A percentile compares a stretch with the other conserved stretches of the same genome.
These are phyloP conservation scores for Leptographium lundbergii DNA, from an alignment of 2,329 filamentous ascomycete genomes.

Conservation along the genomic window DNA sequence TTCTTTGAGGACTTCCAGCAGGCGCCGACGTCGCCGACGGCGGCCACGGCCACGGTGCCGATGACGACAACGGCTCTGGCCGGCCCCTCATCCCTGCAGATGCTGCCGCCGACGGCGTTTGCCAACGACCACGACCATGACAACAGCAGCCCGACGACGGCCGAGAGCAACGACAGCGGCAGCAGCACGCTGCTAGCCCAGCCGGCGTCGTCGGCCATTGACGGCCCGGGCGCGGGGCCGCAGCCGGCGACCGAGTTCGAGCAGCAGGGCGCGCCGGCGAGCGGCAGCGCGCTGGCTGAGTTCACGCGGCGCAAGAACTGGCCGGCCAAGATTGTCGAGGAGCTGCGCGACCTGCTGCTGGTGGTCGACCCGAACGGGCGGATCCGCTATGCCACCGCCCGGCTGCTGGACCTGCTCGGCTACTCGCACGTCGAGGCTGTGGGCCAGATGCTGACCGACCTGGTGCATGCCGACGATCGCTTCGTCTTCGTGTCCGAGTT, in stretches of 20 bases:
- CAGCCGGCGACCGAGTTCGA: conserved; percentile 19
- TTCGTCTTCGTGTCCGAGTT: conserved; percentile 74
- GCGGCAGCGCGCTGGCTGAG: conserved; percentile 37
- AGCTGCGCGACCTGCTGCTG: conserved; percentile 78
- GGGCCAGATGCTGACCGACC: conserved; percentile 65
- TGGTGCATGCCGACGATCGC: conserved; percentile 76
- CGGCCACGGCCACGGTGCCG: background rate
- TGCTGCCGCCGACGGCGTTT: background rate
- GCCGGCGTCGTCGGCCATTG: no score
- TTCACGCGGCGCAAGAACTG: conserved; percentile 58
- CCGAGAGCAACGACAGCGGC: background rate
- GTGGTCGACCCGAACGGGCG: conserved; percentile 76
- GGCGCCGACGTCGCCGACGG: background rate
- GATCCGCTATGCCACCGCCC: conserved; percentile 77
- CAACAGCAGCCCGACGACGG: background rate
- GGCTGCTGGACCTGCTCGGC: conserved; percentile 60
- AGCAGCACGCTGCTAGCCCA: background rate
- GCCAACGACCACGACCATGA: background rate
- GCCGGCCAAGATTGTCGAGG: conserved; percentile 80
- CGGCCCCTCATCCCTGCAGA: background rate
- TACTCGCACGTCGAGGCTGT: conserved; percentile 59
- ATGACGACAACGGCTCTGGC: background rate
- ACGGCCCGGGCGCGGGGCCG: conserved; percentile 29
- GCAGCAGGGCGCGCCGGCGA: conserved; percentile 13
- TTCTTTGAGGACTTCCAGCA: background rate